phyloP scores from a whole-genome alignment of 805 yeast species.

The Wickerhamiella kazuoi region DNA sequence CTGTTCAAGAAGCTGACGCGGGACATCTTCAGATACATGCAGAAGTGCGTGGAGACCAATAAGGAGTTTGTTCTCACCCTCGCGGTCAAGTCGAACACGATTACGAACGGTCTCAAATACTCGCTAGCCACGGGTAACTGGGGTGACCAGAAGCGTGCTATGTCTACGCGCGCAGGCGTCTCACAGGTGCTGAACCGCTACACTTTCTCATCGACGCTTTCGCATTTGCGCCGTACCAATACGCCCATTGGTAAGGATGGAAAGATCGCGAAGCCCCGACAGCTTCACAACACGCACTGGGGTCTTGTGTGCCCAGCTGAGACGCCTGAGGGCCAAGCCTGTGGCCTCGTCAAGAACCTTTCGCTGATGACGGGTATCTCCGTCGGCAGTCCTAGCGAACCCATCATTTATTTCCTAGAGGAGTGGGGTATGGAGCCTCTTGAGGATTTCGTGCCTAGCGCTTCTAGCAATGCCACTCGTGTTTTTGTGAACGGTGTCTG shows the following conservation, averaged over 20 bases:
- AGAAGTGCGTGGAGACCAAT: constrained; percentile 94
- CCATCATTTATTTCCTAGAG: constrained; percentile 77
- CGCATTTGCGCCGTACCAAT: constrained; percentile 96
- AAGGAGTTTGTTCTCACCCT: constrained; percentile 90
- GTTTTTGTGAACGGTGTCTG: constrained; percentile 97
- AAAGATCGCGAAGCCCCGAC: constrained; percentile 96
- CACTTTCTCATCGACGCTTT: constrained; percentile 94
- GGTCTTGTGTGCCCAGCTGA: constrained; percentile 99
- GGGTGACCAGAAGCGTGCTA: constrained; percentile 99
- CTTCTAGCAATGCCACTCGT: constrained; percentile 78
- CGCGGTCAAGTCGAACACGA: constrained; percentile 93
- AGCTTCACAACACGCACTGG: constrained; percentile 98
- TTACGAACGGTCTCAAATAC: constrained; percentile 92
- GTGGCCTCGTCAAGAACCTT: constrained; percentile 95
- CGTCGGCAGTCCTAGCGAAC: constrained; percentile 94
- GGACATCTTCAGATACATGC: constrained; percentile 96
- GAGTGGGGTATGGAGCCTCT: constrained; percentile 99
- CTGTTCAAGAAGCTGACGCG: constrained; percentile 87
- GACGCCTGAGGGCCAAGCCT: constrained; percentile 99
- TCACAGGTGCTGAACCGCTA: constrained; percentile 96
- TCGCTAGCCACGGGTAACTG: constrained; percentile 99
- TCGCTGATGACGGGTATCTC: constrained; percentile 95
- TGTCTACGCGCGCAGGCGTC: constrained; percentile 98
- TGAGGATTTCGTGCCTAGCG: constrained; percentile 87
- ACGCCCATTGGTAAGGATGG: constrained; percentile 99